Conservation (phyloP, 2,329 filamentous ascomycete species). For the Ophiocordyceps australis region DNA sequence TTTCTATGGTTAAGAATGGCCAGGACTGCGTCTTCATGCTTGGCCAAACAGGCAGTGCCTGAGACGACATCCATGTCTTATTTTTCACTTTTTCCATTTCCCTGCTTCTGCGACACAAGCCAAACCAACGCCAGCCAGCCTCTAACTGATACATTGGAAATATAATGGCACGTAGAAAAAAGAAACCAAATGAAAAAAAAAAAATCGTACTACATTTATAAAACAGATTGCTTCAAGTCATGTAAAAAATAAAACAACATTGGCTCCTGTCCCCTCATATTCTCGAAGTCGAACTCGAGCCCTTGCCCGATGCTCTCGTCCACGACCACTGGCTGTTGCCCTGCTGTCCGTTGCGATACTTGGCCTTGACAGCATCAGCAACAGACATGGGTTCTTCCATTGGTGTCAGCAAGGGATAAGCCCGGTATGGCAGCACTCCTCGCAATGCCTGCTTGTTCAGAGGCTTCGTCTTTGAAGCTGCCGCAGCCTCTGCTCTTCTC, state of each 20-base stretch:
- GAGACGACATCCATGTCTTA: too few species aligned
- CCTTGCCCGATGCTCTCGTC: slow-evolving; percentile 7
- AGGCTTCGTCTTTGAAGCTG: slow-evolving; percentile 7
- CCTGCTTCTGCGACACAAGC: too few species aligned
- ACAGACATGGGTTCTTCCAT: slow-evolving; percentile 17
- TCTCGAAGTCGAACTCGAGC: slow-evolving; percentile 8
- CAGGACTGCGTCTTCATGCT: too few species aligned
- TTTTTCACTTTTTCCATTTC: too few species aligned
- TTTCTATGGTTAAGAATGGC: too few species aligned
- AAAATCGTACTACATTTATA: too few species aligned
- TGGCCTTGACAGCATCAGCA: slow-evolving; percentile 12
- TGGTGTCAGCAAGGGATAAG: slow-evolving; percentile 13
- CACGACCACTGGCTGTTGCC: slow-evolving; percentile 9
- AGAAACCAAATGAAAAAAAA: neutral
- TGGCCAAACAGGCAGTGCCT: too few species aligned
- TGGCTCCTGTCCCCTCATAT: slow-evolving; percentile 4
- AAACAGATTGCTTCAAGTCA: neutral
- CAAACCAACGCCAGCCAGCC: too few species aligned
- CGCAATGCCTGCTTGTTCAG: slow-evolving; percentile 9
- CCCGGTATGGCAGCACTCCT: slow-evolving; percentile 16
- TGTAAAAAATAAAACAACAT: slow-evolving; percentile 2
- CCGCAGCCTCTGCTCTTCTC: slow-evolving; percentile 16
- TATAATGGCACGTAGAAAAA: too few species aligned
- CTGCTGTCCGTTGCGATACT: slow-evolving; percentile 5
- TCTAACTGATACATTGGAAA: too few species aligned